Evolutionary conservation across 495 filamentous ascomycete genomes (phyloP).

Genomic region (Daldinia bambusicola): DNA sequence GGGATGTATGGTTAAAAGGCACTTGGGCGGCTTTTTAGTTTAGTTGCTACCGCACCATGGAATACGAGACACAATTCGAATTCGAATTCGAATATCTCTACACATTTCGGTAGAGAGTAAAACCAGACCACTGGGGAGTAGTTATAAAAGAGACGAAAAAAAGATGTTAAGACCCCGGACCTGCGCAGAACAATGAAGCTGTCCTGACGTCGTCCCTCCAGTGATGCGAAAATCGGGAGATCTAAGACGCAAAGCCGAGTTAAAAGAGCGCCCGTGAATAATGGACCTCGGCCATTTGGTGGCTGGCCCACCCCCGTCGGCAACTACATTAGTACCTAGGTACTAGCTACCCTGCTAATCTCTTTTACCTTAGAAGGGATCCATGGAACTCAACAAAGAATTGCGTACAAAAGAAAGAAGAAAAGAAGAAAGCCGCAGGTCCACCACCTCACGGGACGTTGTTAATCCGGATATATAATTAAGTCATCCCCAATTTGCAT

Average conservation of each 20-base stretch:
- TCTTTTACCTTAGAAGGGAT: no score
- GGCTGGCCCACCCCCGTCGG: constrained; percentile 31
- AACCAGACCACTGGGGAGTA: neutral
- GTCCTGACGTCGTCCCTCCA: constrained; percentile 36
- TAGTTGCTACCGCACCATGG: constrained; percentile 31
- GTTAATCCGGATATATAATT: constrained; percentile 14
- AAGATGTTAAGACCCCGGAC: constrained; percentile 13
- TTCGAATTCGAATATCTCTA: constrained; percentile 11
- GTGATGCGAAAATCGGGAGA: constrained; percentile 37
- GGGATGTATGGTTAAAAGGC: constrained; percentile 35
- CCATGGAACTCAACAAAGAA: neutral
- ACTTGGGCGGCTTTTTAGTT: constrained; percentile 17
- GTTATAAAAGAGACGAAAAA: neutral
- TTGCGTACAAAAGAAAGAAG: constrained; percentile 28
- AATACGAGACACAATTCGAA: neutral
- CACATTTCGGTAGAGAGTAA: constrained; percentile 22
- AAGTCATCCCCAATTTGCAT: no score
- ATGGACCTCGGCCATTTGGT: constrained; percentile 42
- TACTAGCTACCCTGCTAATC: no score
- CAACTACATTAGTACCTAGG: constrained; percentile 16
- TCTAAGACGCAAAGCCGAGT: constrained; percentile 32
- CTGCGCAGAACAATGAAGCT: constrained; percentile 31
- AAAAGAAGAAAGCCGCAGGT: neutral
- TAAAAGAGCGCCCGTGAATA: constrained; percentile 36
- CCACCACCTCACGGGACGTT: neutral